These are phyloP conservation scores for Emmonsiellopsis sp. DNA, from an alignment of 2,329 filamentous ascomycete species.

Conservation along the genomic window DNA sequence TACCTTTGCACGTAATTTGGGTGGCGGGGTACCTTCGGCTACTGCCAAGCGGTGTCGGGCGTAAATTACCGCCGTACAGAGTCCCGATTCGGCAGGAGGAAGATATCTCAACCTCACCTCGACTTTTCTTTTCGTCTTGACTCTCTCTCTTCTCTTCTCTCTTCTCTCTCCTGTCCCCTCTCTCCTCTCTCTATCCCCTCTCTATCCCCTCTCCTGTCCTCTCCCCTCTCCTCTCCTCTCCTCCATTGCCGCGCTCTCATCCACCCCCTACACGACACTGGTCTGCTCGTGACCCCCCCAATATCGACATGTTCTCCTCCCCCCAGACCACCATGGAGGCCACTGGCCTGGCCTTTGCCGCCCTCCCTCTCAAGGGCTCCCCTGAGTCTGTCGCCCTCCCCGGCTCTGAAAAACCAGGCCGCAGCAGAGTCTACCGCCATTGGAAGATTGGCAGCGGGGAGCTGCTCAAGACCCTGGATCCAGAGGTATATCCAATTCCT, in stretches of 20 bases:
- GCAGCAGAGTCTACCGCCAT: conserved; percentile 72
- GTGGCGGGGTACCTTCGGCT: too few relatives aligned
- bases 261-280: not conserved
- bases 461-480: conserved; percentile 63
- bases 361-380: conserved; percentile 59
- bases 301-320: conserved; percentile 9
- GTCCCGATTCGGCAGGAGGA: too few relatives aligned
- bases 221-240: not conserved
- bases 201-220: not conserved
- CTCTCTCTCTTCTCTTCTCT: not conserved
- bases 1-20: too few relatives aligned
- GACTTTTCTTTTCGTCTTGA: not conserved
- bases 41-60: too few relatives aligned
- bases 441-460: conserved; percentile 62
- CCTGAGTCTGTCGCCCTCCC: conserved; percentile 73
- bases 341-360: not conserved
- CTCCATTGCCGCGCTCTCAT: not conserved
- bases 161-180: not conserved
- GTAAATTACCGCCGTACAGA: too few relatives aligned
- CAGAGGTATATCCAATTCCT: conserved; percentile 39
- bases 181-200: not conserved
- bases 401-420: conserved; percentile 62
- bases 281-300: not conserved
- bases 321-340: conserved; percentile 1
- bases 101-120: not conserved